Conservation (phyloP, 306 rosid genomes). For the Begonia fuchsioides region DNA sequence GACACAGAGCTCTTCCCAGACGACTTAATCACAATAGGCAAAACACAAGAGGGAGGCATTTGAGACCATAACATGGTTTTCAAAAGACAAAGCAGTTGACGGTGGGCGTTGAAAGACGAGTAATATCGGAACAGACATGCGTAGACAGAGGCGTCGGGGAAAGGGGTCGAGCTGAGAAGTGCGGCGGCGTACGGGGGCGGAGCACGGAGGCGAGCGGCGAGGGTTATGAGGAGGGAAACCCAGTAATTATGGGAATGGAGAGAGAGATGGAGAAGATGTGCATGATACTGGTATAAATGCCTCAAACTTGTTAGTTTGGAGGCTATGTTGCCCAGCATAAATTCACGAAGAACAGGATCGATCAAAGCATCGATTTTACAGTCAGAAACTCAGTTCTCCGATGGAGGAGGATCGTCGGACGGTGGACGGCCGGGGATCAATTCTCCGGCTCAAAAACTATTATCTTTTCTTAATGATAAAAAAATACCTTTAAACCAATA, state of each 20-base stretch:
- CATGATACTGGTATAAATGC: conserved; percentile 35
- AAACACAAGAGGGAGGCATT: conserved; percentile 22
- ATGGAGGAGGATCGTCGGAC: too few species aligned
- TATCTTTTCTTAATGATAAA: too few species aligned
- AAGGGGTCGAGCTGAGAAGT: conserved; percentile 23
- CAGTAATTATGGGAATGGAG: conserved; percentile 34
- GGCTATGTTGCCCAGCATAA: too few species aligned
- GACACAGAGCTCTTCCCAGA: conserved; percentile 22
- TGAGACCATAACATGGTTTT: conserved; percentile 19
- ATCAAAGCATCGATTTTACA: too few species aligned
- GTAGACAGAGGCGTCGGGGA: conserved; percentile 26
- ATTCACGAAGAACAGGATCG: too few species aligned
- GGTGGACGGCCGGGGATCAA: too few species aligned
- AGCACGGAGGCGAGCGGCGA: conserved; percentile 45
- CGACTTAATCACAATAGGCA: conserved; percentile 28
- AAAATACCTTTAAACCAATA: too few species aligned
- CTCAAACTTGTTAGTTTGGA: too few species aligned
- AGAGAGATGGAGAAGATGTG: conserved; percentile 28
- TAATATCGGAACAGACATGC: conserved; percentile 40
- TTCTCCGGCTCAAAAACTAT: too few species aligned
- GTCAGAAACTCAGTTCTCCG: too few species aligned
- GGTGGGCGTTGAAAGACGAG: conserved; percentile 19
- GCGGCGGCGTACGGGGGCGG: conserved; percentile 26
- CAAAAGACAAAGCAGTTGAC: conserved; percentile 22
- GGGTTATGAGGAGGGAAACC: conserved; percentile 30